Conservation (phyloP, 169 alveolate species). For the Babesia caballi region DNA sequence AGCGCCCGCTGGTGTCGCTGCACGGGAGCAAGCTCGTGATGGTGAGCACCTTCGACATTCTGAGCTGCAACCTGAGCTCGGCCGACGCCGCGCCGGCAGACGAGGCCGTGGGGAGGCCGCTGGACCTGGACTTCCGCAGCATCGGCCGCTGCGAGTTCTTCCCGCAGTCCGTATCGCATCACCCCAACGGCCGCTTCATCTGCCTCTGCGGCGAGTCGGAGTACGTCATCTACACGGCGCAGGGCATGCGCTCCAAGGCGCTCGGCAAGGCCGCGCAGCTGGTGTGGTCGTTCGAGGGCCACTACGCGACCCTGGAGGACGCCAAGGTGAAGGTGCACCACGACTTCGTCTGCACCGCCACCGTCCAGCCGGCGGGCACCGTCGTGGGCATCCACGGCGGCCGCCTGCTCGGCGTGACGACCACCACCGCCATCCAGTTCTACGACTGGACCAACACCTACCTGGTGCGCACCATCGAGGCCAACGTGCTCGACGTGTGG, state of each 20-base stretch:
- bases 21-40: slow-evolving; percentile 90
- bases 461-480: slow-evolving; percentile 48
- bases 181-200: slow-evolving; percentile 96
- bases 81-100: slow-evolving; percentile 5
- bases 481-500: slow-evolving; percentile 65
- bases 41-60: slow-evolving; percentile 92
- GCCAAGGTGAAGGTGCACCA: slow-evolving; percentile 79
- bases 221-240: slow-evolving; percentile 91
- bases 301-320: slow-evolving; percentile 92
- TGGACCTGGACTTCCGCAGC: slow-evolving; percentile 68
- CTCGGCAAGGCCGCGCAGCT: slow-evolving; percentile 92
- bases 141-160: slow-evolving; percentile 87
- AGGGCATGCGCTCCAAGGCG: slow-evolving; percentile 87
- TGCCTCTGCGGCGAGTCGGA: slow-evolving; percentile 97
- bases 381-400: slow-evolving; percentile 91
- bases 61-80: slow-evolving; percentile 82
- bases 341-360: slow-evolving; percentile 80
- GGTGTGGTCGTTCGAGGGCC: slow-evolving; percentile 92
- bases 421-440: slow-evolving; percentile 88
- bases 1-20: slow-evolving; percentile 93
- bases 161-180: slow-evolving; percentile 89
- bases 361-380: slow-evolving; percentile 78
- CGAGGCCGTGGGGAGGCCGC: slow-evolving; percentile 56
- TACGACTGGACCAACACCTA: slow-evolving; percentile 92
- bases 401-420: slow-evolving; percentile 80